Conservation (phyloP, 768 basidiomycete species). For the Ramaria sp. region DNA sequence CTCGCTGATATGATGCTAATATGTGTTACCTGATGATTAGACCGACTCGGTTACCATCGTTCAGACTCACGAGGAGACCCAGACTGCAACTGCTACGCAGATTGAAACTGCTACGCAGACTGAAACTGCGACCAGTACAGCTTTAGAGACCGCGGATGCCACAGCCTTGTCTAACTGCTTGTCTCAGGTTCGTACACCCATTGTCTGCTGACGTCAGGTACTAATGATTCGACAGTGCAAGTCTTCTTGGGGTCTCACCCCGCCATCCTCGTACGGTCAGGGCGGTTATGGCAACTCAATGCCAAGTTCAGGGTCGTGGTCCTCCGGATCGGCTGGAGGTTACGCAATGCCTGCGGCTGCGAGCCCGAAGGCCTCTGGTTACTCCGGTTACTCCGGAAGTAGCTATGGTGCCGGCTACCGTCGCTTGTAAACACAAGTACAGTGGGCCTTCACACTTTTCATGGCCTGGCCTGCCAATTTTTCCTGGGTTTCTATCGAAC, state of each 20-base stretch:
- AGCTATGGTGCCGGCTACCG: not conserved
- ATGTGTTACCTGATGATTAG: constrained; percentile 14
- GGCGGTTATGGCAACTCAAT: not conserved
- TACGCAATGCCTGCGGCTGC: not conserved
- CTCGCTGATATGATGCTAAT: not conserved
- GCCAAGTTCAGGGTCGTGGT: too few relatives aligned
- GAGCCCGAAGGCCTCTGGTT: not conserved
- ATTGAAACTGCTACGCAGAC: constrained; percentile 28
- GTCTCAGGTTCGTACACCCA: constrained; percentile 26
- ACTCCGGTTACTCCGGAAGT: constrained; percentile 6
- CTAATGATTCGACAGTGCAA: constrained; percentile 36
- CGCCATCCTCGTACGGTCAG: constrained; percentile 20
- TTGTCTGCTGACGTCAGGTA: constrained; percentile 9
- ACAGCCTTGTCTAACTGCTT: constrained; percentile 42
- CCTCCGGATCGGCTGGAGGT: not conserved
- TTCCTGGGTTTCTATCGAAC: not conserved
- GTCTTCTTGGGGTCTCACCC: constrained; percentile 38
- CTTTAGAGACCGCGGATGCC: constrained; percentile 32
- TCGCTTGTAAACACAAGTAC: not conserved
- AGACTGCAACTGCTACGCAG: constrained; percentile 19
- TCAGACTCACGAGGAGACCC: constrained; percentile 26
- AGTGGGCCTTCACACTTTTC: not conserved
- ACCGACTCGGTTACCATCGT: constrained; percentile 24
- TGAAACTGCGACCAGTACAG: constrained; percentile 26
- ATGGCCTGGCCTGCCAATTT: not conserved